Base-by-base conservation (phyloP, 1,284 basidiomycete genomes). In the Tylopilus sp. region DNA sequence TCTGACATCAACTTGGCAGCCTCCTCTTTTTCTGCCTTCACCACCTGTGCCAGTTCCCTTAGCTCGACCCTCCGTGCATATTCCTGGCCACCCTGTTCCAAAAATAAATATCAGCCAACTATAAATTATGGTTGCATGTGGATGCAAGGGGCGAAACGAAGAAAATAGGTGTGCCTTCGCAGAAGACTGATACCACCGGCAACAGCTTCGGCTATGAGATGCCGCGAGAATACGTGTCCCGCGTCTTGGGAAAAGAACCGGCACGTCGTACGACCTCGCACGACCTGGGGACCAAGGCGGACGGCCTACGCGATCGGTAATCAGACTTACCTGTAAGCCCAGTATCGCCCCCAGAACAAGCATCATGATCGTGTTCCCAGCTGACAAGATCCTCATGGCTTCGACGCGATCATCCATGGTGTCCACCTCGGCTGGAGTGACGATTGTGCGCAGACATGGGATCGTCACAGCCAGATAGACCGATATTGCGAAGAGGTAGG, bases 381-480 rank as follows among this genome's bases (percentile, higher is more conserved):
- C 93, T 22, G 87, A 83, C 25, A 94, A 76, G 7, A 95, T 78
- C 54, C 83, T 82, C 65, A 95, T 76, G 17, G 93, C 90, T 65
- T 92, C 86, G 56, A 88, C 68, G 59, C 82, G 82, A 68, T 91
- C 88, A 26, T 73, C 74, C 29, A 76, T 73, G 26, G 84, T 84
- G 53, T 90, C 84, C 8, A 78, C 77, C 33, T 75, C 71, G 54
- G 72, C 69, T 33, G 82, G 89, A 47, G 72, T 77, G 31, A 83
- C 85, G 41, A 89, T 80, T 15, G 90, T 90, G 47, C 86, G 84
- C 50, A 94, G 76, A 22, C 83, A 78, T 31, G 87, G 88, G 56
- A 95, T 78, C 39, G 86, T 85, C 36, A 94, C 90, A 2, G 87
- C 81, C 44, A 91, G 67, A 76, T 95, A 95, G 32, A 94, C 79